These are phyloP conservation scores for Quercus ilex DNA, from an alignment of 306 rosid species.

Conservation along the genomic window DNA sequence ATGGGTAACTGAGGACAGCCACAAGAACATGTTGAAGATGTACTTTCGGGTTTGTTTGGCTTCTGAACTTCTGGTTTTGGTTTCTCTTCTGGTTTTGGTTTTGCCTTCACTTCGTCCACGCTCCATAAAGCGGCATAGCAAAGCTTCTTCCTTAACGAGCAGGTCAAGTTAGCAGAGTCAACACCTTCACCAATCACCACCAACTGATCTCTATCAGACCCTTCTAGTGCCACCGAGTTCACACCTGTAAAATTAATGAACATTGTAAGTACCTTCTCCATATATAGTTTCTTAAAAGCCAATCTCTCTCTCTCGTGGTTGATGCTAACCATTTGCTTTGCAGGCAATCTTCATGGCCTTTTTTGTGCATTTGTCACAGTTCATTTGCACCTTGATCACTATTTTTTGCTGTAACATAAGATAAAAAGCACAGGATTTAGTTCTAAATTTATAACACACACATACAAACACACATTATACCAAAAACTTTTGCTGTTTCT, in stretches of 20 bases:
- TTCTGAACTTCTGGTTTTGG: too few species aligned
- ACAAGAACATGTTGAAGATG: too few species aligned
- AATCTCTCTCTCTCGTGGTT: too few species aligned
- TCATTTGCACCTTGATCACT: slow-evolving; percentile 12
- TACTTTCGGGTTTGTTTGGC: background rate
- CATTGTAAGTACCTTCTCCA: background rate
- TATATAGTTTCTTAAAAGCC: too few species aligned
- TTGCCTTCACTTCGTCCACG: slow-evolving; percentile 6
- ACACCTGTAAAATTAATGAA: slow-evolving; percentile 13
- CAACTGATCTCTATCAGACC: slow-evolving; percentile 24
- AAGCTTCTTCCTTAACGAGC: slow-evolving; percentile 5
- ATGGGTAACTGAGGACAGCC: background rate
- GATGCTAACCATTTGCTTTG: background rate
- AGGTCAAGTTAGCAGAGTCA: slow-evolving; percentile 19
- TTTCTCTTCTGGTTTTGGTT: background rate
- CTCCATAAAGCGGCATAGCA: background rate
- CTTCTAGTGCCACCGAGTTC: slow-evolving; percentile 32
- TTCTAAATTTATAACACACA: too few species aligned
- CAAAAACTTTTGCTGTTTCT: too few species aligned
- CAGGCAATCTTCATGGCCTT: slow-evolving; percentile 40
- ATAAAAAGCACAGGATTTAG: background rate
- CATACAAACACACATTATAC: too few species aligned
- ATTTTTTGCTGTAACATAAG: slow-evolving; percentile 30
- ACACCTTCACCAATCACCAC: slow-evolving; percentile 21
- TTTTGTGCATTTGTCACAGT: slow-evolving; percentile 25